Evolutionary conservation across 1,284 basidiomycete genomes (phyloP).

Genomic region (Tetrapyrgos nigripes): DNA sequence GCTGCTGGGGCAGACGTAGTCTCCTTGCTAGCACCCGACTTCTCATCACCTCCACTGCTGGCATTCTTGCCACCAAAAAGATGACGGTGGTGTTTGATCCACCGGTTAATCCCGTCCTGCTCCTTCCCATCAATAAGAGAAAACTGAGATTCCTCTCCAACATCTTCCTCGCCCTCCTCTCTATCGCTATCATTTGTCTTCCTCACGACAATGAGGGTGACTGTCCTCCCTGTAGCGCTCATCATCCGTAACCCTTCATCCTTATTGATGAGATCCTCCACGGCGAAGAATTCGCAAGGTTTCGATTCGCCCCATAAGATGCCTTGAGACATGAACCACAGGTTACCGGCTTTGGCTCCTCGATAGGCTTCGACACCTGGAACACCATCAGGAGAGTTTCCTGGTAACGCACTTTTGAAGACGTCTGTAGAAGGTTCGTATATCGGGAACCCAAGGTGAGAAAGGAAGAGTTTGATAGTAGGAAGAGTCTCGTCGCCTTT

Average conservation of each 20-base stretch:
- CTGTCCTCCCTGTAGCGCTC: slow-evolving; percentile 71
- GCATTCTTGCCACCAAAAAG: slow-evolving; percentile 53
- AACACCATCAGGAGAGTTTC: slow-evolving; percentile 41
- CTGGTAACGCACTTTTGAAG: slow-evolving; percentile 59
- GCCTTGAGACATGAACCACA: slow-evolving; percentile 74
- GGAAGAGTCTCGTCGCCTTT: slow-evolving; percentile 61
- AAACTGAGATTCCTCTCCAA: slow-evolving; percentile 68
- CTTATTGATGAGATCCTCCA: slow-evolving; percentile 58
- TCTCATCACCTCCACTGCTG: slow-evolving; percentile 24
- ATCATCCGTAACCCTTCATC: slow-evolving; percentile 64
- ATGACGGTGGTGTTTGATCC: slow-evolving; percentile 62
- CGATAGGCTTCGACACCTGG: slow-evolving; percentile 73
- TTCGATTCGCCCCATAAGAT: slow-evolving; percentile 76
- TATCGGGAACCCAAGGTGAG: slow-evolving; percentile 49
- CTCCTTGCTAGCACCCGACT: slow-evolving; percentile 13
- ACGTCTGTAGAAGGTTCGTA: slow-evolving; percentile 56
- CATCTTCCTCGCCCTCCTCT: slow-evolving; percentile 9
- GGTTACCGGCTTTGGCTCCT: slow-evolving; percentile 68
- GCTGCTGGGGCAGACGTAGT: slow-evolving; percentile 5
- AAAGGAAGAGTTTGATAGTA: slow-evolving; percentile 57
- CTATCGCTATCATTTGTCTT: slow-evolving; percentile 36
- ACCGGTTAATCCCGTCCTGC: slow-evolving; percentile 66
- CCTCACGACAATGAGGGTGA: slow-evolving; percentile 64
- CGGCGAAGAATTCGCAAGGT: slow-evolving; percentile 76
- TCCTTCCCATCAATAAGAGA: slow-evolving; percentile 74